phyloP scores from a whole-genome alignment of 345 rosid species.

The Aquilaria yunnanensis region DNA sequence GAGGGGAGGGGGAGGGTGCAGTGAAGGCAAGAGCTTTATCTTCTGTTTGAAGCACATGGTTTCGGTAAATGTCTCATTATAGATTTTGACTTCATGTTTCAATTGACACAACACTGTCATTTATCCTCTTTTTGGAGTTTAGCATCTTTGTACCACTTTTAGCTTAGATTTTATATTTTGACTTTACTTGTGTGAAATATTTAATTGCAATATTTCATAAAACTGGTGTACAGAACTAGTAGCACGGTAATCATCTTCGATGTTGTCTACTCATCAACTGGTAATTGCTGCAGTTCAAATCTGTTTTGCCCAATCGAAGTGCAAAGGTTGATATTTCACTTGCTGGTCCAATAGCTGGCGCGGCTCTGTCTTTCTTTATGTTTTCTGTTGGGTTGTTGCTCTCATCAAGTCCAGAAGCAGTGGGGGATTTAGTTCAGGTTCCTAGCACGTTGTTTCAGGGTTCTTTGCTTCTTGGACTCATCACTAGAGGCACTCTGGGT shows the following conservation, averaged over 20 bases:
- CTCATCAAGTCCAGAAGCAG: slow-evolving; percentile 62
- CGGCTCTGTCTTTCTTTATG: slow-evolving; percentile 83
- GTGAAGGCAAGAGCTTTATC: too few relatives aligned
- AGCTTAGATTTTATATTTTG: not conserved
- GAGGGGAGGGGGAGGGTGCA: too few relatives aligned
- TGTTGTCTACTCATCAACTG: slow-evolving; percentile 7
- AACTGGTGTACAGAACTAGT: too few relatives aligned
- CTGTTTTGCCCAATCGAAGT: slow-evolving; percentile 87
- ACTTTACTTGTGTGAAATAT: slow-evolving; percentile 2
- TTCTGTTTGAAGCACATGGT: too few relatives aligned
- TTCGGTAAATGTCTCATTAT: too few relatives aligned
- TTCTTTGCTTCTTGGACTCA: slow-evolving; percentile 91
- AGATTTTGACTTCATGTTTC: not conserved
- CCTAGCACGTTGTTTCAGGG: slow-evolving; percentile 94
- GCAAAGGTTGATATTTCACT: slow-evolving; percentile 84
- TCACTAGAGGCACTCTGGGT: slow-evolving; percentile 90
- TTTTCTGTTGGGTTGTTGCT: slow-evolving; percentile 81
- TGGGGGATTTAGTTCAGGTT: slow-evolving; percentile 85
- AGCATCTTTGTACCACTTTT: not conserved
- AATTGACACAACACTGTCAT: not conserved
- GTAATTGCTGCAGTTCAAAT: slow-evolving; percentile 64
- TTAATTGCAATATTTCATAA: not conserved
- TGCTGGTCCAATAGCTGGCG: slow-evolving; percentile 95
- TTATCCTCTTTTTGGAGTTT: not conserved
- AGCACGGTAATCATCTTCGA: not conserved